Evolutionary conservation across 75 land plant species (phyloP), one percentile per base, ranked within the genome.

Genomic region (Selaginella moellendorffii): DNA sequence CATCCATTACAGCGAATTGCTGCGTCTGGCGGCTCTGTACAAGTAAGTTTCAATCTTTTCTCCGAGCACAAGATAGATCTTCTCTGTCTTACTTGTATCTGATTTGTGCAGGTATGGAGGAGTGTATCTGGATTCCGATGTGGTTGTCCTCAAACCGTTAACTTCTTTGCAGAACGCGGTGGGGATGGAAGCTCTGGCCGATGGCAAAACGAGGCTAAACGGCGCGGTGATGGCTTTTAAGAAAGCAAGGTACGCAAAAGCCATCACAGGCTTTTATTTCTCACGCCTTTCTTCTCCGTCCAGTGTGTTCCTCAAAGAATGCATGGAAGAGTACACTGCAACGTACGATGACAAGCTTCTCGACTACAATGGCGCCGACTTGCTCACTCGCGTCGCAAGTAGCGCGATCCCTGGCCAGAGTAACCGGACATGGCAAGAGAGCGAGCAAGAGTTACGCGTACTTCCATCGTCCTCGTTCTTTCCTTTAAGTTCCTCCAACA

Each of bases 31-130:
- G 71, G 82, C 77, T 14, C 86, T 95, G 24, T 90, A 90, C 83
- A 95, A 86, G 99, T 95, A 79, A 76, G 83, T 70, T n/a, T 31
- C n/a, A n/a, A n/a, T n/a, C n/a, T n/a, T n/a, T n/a, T n/a, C n/a
- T n/a, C n/a, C n/a, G n/a, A n/a, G n/a, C n/a, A n/a, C n/a, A n/a
- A n/a, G n/a, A n/a, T n/a, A n/a, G n/a, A n/a, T n/a, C n/a, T n/a
- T n/a, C n/a, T n/a, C n/a, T n/a, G n/a, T n/a, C n/a, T n/a, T n/a
- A n/a, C n/a, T n/a, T n/a, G n/a, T n/a, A n/a, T n/a, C n/a, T n/a
- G n/a, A n/a, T n/a, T n/a, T n/a, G 29, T 74, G 17, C 76, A 95
- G 99, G 54, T 95, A 84, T 81, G 99, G 99, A 63, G 99, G 99
- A 26, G 65, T 86, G 9, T 95, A 95, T 69, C 76, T 95, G 72